phyloP scores from a whole-genome alignment of 2,329 filamentous ascomycete genomes.

The Talaromyces sp. region DNA sequence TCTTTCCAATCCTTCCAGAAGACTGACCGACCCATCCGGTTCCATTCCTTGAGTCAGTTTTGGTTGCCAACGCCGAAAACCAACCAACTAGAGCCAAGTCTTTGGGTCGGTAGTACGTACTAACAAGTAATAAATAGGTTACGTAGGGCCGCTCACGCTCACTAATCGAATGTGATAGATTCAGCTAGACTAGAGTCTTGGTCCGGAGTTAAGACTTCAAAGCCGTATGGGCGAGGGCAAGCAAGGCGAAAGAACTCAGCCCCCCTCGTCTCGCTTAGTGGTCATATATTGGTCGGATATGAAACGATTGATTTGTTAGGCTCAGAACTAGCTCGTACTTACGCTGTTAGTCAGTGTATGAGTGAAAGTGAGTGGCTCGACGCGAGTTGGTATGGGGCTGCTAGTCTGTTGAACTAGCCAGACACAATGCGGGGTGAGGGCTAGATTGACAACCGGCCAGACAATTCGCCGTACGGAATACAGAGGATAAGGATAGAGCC shows the following conservation, averaged over 20 bases:
- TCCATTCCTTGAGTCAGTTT: not conserved
- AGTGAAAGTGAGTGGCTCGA: not conserved
- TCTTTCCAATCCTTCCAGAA: constrained; percentile 5
- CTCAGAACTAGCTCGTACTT: not conserved
- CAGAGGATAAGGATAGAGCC: too few species aligned
- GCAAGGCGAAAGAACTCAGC: not conserved
- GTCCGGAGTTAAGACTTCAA: not conserved
- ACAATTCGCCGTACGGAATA: not conserved
- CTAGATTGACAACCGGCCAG: not conserved
- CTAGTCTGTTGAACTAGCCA: not conserved
- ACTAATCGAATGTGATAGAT: not conserved
- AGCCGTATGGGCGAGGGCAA: not conserved
- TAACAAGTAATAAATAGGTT: not conserved
- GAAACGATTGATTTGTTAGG: not conserved
- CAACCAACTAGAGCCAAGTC: not conserved
- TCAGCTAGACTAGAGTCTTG: not conserved
- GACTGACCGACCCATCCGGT: not conserved
- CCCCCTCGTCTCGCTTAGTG: constrained; percentile 1
- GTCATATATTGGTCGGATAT: constrained; percentile 3
- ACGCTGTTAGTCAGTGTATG: not conserved
- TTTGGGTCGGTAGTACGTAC: not conserved
- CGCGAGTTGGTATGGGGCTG: not conserved
- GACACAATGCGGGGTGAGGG: not conserved
- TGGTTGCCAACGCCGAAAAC: not conserved
- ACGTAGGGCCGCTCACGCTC: not conserved